Evolutionary conservation across 1,284 basidiomycete genomes (phyloP), one percentile per base, ranked within the genome.

Genomic region (Cutaneotrichosporon spelunceum): DNA sequence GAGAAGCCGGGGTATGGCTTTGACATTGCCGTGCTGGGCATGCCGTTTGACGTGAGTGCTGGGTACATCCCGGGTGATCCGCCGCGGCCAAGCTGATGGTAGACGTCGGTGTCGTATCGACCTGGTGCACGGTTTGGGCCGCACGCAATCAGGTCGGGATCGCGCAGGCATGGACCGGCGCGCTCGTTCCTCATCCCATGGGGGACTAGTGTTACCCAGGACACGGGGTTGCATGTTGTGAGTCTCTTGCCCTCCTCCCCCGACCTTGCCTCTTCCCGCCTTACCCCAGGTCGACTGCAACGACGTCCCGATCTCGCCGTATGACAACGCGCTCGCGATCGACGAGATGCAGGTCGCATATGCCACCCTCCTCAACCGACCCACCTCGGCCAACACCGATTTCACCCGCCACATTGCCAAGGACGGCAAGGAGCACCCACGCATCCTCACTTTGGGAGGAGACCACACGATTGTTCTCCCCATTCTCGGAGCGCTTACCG

Each of bases 381-480:
- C 64, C 4, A 47, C 54, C 26, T 55, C 50, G 16, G 36, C 58
- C 8, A 34, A 36, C 13, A 60, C 54, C 3, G n/a, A 59, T 9
- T 65, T 53, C 52, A 67, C 64, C 0, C 33, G 56, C 6, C 49
- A 61, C 39, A 60, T 67, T 3, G 66, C 66, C 14, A 63, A 65
- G 52, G 77, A 78, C 61, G 75, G 75, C 27, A 63, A 71, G 59
- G 70, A 73, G 50, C 75, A 78, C 62, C 78, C 79, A 10, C 71
- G 79, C 23, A 74, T 82, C 55, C 73, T 81, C 16, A 73, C 78
- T 7, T 69, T 81, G 23, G 80, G 81, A 2, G 80, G 81, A 16
- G 80, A 82, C 62, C 80, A 82, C 66, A 81, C 80, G 9, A 74
- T 76, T 26, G 78, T 78, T 7, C 79, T 87, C 3, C 79, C 79